Base-by-base conservation (phyloP, 164 flowering plant species). In the Buxus sempervirens region DNA sequence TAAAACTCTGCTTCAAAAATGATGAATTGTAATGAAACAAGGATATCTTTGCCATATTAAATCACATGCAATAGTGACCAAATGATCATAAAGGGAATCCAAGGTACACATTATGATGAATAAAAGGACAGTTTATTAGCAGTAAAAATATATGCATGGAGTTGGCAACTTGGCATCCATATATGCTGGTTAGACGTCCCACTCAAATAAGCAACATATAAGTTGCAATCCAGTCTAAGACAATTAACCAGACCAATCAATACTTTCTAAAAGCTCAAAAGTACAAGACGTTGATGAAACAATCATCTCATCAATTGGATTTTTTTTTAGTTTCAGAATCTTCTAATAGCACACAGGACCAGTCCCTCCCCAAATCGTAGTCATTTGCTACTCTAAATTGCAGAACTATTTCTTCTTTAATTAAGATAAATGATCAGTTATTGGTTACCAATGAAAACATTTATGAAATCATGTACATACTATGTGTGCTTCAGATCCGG, bases 401-500 rank as follows among this genome's bases (percentile, higher is more conserved):
- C 60, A 58, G 32, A 19, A 18, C 19, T 18, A 3, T 23, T 58
- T 25, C 60, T 18, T 13, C 2, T 58, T 36, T 26, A 58, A 13
- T 51, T 9, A 20, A 63, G 4, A 49, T 49, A 32, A 28, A 27
- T n/a, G 48, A 53, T 28, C 21, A 5, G 7, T 36, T 42, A 41
- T 25, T 45, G 54, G 48, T 24, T 67, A 1, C 62, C 58, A 53
- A 19, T 54, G 24, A 13, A 42, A 69, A 60, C 1, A 21, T 5
- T n/a, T n/a, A n/a, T 10, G 2, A 49, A 28, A 53, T 48, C 32
- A 62, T 66, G 28, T 6, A 83, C 96, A 83, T 81, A 96, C 99
- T 36, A 85, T 74, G 59, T 93, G 90, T 28, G 89, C 81, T 72
- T 96, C 99, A 48, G 98, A 85, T 73, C 98, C 99, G 79, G 97